Evolutionary conservation across 2,329 filamentous ascomycete genomes (phyloP).

Genomic region (Phoma herbarum): DNA sequence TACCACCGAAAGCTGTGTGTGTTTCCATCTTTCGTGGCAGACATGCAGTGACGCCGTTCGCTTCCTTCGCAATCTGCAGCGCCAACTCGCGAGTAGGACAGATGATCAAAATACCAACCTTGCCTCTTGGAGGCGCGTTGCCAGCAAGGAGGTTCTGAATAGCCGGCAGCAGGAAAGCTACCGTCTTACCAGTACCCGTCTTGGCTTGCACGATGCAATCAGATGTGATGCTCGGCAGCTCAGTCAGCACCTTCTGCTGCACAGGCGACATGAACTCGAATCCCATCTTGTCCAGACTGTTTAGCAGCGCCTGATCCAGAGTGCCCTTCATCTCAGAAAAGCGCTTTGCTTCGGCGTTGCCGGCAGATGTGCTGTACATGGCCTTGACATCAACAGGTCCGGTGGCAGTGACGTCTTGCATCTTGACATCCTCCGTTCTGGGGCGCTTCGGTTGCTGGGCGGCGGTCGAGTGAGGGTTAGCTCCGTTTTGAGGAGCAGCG

Average conservation of each 20-base stretch:
- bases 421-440: constrained; percentile 25
- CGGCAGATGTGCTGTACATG: constrained; percentile 36
- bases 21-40: constrained; percentile 53
- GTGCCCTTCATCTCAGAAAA: constrained; percentile 40
- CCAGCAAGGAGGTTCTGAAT: constrained; percentile 56
- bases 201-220: constrained; percentile 65
- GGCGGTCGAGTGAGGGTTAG: constrained; percentile 27
- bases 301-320: constrained; percentile 40
- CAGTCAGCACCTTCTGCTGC: constrained; percentile 62
- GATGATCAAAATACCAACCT: constrained; percentile 58
- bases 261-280: constrained; percentile 62
- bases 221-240: constrained; percentile 59
- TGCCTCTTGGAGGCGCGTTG: constrained; percentile 44
- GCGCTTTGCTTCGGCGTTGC: constrained; percentile 34
- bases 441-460: constrained; percentile 39
- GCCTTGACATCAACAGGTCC: constrained; percentile 33
- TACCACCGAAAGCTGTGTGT: constrained; percentile 57
- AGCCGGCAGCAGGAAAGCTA: constrained; percentile 59
- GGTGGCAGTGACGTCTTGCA: constrained; percentile 17
- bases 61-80: constrained; percentile 60
- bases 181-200: constrained; percentile 61
- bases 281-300: constrained; percentile 49
- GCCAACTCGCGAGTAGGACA: constrained; percentile 61
- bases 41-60: constrained; percentile 54
- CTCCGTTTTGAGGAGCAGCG: constrained; percentile 18